Evolutionary conservation across 2,329 filamentous ascomycete genomes (phyloP), one percentile per base, ranked within the genome.

Genomic region (Grosmannia clavigera): DNA sequence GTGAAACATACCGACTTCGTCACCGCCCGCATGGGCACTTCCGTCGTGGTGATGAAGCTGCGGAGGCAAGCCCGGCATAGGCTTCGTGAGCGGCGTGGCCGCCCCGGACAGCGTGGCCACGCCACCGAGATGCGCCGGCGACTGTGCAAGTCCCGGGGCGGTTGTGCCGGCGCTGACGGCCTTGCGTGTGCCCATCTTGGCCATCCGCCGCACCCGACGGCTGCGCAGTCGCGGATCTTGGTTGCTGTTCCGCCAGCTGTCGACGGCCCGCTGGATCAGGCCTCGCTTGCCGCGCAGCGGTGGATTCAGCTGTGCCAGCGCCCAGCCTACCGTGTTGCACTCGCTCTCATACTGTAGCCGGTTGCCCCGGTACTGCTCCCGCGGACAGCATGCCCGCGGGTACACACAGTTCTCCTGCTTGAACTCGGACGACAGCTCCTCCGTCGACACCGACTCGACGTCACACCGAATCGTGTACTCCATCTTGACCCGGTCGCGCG

Each of bases 281-380:
- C 94, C 94, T 67, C 94, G 84, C 79, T 97, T 97, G 66, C 92
- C 92, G 64, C 92, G 85, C 62, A 97, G 80, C 61, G 89, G 88
- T 9, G 91, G 86, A 72, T 99, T 99, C 59, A 99, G 77, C 70
- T 97, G 88, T 2, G 94, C 94, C 66, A 99, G 76, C 14, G 92
- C 92, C 94, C 94, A 99, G n/a, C 94, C 94, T n/a, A 99, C 94
- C 0, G 91, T 90, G 75, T 99, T 99, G 80, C 94, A 99, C 75
- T 99, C 94, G 19, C 90, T 96, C 77, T 99, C 94, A 73, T 99
- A 99, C 66, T 94, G 88, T 66, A 96, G 77, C 19, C 94, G 87
- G 72, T 99, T 99, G 63, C 94, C 94, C 62, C 92, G 87, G 78
- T 99, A 99, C 71, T 95, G 88, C 61, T 97, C 92, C 74, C 97